phyloP scores from a whole-genome alignment of 2,329 filamentous ascomycete species.

The Chaetomium sp. region DNA sequence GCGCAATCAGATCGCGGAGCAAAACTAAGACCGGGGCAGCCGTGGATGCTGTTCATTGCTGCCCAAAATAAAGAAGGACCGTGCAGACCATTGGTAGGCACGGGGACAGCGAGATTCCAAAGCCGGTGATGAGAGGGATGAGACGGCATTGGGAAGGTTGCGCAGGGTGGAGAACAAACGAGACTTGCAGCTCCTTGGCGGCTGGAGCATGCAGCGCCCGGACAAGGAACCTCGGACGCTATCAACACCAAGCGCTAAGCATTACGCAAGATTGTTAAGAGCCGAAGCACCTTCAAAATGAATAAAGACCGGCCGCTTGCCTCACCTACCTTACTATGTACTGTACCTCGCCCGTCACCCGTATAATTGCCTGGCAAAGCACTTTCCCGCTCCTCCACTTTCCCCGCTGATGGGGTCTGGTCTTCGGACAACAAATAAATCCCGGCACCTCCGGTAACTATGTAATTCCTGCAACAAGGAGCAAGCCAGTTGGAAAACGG shows the following conservation, averaged over 20 bases:
- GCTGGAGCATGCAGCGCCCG: neutral
- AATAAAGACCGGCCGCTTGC: too few relatives aligned
- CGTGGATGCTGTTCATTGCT: neutral
- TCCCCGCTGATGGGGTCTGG: too few relatives aligned
- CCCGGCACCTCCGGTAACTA: too few relatives aligned
- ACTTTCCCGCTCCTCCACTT: too few relatives aligned
- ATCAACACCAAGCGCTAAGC: neutral
- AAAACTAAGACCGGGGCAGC: conserved; percentile 1
- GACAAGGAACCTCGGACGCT: neutral
- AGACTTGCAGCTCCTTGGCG: neutral
- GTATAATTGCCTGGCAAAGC: too few relatives aligned
- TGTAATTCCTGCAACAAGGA: too few relatives aligned
- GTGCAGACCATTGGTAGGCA: neutral
- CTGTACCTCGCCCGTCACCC: too few relatives aligned
- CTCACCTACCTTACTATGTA: too few relatives aligned
- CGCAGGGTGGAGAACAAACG: neutral
- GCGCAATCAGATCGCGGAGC: conserved; percentile 1
- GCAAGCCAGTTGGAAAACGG: too few relatives aligned
- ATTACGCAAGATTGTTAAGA: too few relatives aligned
- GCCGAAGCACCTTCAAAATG: too few relatives aligned
- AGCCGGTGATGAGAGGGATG: neutral
- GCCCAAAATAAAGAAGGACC: neutral
- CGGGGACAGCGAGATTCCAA: neutral
- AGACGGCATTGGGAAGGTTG: neutral
- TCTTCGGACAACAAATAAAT: too few relatives aligned